Evolutionary conservation across 164 flowering plant species (phyloP), one percentile per base, ranked within the genome.

Genomic region (Sedum album): DNA sequence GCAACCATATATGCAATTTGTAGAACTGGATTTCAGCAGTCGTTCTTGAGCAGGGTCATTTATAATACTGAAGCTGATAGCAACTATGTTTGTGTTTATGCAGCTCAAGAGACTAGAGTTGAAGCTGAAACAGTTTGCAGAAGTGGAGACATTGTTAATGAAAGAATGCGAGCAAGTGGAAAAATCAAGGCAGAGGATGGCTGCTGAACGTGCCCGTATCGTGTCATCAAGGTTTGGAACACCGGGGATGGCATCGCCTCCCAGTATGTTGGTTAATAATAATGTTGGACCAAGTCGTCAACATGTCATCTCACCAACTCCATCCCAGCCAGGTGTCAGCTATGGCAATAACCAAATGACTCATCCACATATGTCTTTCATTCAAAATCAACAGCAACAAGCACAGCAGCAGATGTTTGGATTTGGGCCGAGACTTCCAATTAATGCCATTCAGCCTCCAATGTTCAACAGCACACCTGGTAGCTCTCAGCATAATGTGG

Each of bases 71-170:
- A 11, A 57, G 62, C 14, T 26, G 31, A 11, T 14, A 14, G 62
- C 62, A 57, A 26, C 62, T 57, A 33, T 14, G 6, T 26, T 57
- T 1, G 11, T 21, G n/a, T 21, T 48, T 28, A 55, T 72, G 69
- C 90, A 94, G 98, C 76, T 94, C 75, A 91, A 86, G 80, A 85
- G 91, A 70, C 67, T 91, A 76, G 98, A 94, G 83, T 79, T 93
- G 73, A 93, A 93, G 79, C 80, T 94, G 76, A 94, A 94, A 82
- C 96, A 89, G 73, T 89, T 94, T 84, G 96, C 96, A 3, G 98
- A 94, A 71, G 84, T 91, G 69, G 98, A 94, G 76, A 85, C 95
- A 31, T 70, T 89, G 69, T 71, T 94, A 35, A 81, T 88, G 88
- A 89, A 83, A 76, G 98, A 94, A 77, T 88, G 96, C 35, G 98